Conservation (phyloP, 768 basidiomycete genomes). For the Scleroderma citrinum region DNA sequence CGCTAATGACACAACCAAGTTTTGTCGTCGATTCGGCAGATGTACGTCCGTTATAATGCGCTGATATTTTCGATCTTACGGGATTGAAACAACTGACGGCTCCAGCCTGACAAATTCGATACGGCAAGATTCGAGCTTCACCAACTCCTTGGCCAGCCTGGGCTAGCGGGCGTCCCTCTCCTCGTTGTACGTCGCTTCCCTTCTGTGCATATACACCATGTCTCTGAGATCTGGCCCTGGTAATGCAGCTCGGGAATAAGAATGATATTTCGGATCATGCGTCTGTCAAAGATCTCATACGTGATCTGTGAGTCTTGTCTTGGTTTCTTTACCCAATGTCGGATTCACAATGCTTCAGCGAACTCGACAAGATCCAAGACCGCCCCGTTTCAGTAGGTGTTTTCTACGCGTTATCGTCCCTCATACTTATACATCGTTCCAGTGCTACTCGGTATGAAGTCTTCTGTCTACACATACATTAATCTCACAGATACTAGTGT, state of each 20-base stretch:
- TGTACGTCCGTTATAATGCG: not conserved
- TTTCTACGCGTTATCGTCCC: not conserved
- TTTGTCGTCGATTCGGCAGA: constrained; percentile 84
- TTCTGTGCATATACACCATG: not conserved
- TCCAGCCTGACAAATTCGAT: constrained; percentile 74
- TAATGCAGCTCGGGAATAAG: constrained; percentile 81
- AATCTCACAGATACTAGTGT: constrained; percentile 67
- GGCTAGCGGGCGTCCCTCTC: constrained; percentile 66
- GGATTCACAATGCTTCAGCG: constrained; percentile 7
- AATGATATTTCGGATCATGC: constrained; percentile 79
- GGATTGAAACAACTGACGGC: not conserved
- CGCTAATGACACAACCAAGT: constrained; percentile 39
- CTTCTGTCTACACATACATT: not conserved
- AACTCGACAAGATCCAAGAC: constrained; percentile 74
- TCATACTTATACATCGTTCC: constrained; percentile 1
- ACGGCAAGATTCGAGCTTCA: constrained; percentile 82
- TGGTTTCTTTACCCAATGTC: too few relatives aligned
- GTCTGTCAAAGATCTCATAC: constrained; percentile 78
- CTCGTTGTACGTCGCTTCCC: constrained; percentile 64
- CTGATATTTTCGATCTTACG: not conserved
- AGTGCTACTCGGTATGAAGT: constrained; percentile 75
- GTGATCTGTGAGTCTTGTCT: constrained; percentile 49
- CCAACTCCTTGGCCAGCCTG: constrained; percentile 62
- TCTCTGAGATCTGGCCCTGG: not conserved
- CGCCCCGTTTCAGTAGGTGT: constrained; percentile 81